Base-by-base conservation (phyloP, 1,284 basidiomycete species). In the Rhodotorula sp. region DNA sequence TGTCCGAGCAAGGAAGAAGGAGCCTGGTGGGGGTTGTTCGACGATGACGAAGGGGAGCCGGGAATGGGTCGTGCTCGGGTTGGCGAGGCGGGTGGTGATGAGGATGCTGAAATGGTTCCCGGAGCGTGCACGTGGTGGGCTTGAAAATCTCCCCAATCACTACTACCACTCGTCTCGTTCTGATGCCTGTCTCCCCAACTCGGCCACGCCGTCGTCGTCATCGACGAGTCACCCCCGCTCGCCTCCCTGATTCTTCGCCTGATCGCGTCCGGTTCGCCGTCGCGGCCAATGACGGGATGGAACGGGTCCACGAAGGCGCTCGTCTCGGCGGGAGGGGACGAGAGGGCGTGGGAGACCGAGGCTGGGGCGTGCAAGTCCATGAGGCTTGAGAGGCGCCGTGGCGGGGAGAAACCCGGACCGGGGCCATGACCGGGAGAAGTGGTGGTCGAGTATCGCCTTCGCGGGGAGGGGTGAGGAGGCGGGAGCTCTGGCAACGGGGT, bases 351-450 rank as follows among this genome's bases (percentile, higher is more conserved):
- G n/a, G 60, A 62, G 49, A 60, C 49, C n/a, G 55, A 49, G 53
- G 29, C 29, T 2, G 64, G 3, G 57, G 51, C 22, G 20, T 30
- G 37, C 17, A 45, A 33, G 33, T 66, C 64, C 73, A 75, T 75
- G 15, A 75, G 68, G 8, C 60, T 62, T 8, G 71, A 72, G 29
- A 75, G 73, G 26, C 73, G 62, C 5, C 73, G 64, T 0, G 73
- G 73, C 0, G 73, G 73, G n/a, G 63, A 66, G 68, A 72, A 74
- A 18, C 26, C 14, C 26, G 26, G 17, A 42, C 37, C 37, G 37
- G 37, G 37, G 37, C 37, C 37, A 42, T 42, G 29, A 30, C 20
- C 37, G n/a, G 62, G 42, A 18, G 49, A 20, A 6, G 33, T 10
- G 55, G 37, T 12, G 22, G 37, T 44, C 4, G 51, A 55, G 57